Conservation (phyloP, 352 stramenopile species). For the Phytopythium oedochilum region DNA sequence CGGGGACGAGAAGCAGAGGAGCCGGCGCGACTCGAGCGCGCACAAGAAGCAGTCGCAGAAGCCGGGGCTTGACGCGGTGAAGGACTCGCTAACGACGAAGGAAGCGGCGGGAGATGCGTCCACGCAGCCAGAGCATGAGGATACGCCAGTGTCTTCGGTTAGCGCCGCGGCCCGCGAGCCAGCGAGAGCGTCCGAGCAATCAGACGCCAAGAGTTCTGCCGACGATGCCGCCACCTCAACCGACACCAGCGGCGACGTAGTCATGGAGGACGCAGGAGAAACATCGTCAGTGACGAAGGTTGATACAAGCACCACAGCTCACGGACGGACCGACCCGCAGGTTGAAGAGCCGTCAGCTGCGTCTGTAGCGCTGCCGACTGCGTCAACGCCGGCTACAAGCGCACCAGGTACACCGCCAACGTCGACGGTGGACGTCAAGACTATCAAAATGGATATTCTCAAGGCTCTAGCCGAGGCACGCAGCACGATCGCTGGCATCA, state of each 20-base stretch:
- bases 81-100: background rate
- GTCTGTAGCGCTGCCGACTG: too few species aligned
- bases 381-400: background rate
- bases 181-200: background rate
- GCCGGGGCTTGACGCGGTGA: background rate
- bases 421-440: conserved; percentile 49
- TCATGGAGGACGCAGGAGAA: conserved; percentile 1
- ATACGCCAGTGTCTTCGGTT: background rate
- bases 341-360: too few species aligned
- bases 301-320: too few species aligned
- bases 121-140: background rate
- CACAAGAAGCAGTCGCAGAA: background rate
- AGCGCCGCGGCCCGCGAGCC: background rate
- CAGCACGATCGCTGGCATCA: conserved; percentile 73
- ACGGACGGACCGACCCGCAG: too few species aligned
- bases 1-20: background rate
- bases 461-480: conserved; percentile 73
- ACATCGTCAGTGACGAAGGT: background rate
- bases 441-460: conserved; percentile 78
- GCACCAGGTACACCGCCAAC: background rate
- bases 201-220: background rate
- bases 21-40: background rate
- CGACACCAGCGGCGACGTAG: background rate
- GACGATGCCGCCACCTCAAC: background rate
- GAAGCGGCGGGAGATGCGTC: background rate